Base-by-base conservation (phyloP, 805 yeast species). In the Starmerella tilneyi region DNA sequence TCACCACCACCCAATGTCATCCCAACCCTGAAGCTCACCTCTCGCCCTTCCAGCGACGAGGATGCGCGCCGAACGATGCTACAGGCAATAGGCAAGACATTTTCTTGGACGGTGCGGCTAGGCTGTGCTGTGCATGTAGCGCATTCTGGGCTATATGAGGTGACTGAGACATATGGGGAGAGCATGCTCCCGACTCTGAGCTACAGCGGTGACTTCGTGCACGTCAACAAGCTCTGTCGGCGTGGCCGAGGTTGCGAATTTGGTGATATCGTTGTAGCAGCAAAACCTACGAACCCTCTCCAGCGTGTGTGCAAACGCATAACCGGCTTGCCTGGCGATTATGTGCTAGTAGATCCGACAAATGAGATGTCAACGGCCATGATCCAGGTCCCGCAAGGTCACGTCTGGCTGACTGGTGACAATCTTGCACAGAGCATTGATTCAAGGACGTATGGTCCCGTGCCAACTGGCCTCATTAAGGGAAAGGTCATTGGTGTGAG, bases 331-430 rank as follows among this genome's bases (percentile, higher is more conserved):
- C 94, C 96, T 0, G 97, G 97, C 1, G 97, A 89, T 66, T 59
- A 79, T 15, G 75, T 92, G 3, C 61, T 81, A 44, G 70, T 83
- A 3, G 96, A 92, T 59, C 96, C 96, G 8, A 49, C 61, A 1
- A 45, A 50, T 11, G 17, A 27, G 13, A 13, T n/a, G 13, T 75
- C 85, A 34, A 9, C 33, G 4, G 69, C 57, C 21, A 84, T 69
- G 61, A 78, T 89, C 8, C 70, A 67, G 45, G 88, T 92, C 0
- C 98, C 98, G 1, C 76, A 79, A 53, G 98, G 98, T 2, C 98
- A 92, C 63, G 83, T 84, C 39, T 92, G 97, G 97, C 80, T 88
- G 3, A 85, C 96, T 0, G 99, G 99, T 2, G 99, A 92, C 59
- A 92, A 92, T 59, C 63, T 89, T 46, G 73, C 84, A 22, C 85